phyloP scores from a whole-genome alignment of 306 rosid genomes.

The Citrullus colocynthis region DNA sequence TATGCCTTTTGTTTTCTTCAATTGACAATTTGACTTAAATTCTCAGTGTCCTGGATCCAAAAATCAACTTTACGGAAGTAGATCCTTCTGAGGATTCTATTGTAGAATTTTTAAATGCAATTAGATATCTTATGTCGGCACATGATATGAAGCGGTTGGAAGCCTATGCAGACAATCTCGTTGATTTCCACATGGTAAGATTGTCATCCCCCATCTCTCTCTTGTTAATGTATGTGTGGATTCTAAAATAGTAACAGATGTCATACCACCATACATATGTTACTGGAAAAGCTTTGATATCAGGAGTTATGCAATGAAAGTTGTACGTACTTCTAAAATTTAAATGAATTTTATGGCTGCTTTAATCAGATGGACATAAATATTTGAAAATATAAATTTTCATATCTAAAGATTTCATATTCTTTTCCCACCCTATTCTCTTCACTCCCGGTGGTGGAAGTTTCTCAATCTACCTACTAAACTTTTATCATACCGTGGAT shows the following conservation, averaged over 20 bases:
- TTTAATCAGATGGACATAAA: background rate
- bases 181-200: slow-evolving; percentile 81
- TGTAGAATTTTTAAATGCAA: slow-evolving; percentile 39
- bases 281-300: background rate
- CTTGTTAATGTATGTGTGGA: background rate
- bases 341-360: background rate
- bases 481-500: background rate
- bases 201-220: slow-evolving; percentile 3
- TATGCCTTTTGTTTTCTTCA: background rate
- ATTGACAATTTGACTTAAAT: slow-evolving; percentile 14
- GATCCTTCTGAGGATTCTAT: slow-evolving; percentile 19
- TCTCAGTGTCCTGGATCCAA: slow-evolving; percentile 82
- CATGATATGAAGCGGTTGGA: slow-evolving; percentile 91
- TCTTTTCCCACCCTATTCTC: background rate
- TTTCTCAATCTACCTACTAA: background rate
- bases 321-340: no score
- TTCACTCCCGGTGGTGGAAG: background rate
- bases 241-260: background rate
- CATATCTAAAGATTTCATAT: background rate
- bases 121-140: slow-evolving; percentile 44
- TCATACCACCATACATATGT: background rate
- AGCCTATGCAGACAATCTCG: slow-evolving; percentile 70
- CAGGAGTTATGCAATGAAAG: no score
- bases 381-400: background rate
- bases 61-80: slow-evolving; percentile 50